Conservation (phyloP, 352 stramenopile species). For the Globisporangium splendens region DNA sequence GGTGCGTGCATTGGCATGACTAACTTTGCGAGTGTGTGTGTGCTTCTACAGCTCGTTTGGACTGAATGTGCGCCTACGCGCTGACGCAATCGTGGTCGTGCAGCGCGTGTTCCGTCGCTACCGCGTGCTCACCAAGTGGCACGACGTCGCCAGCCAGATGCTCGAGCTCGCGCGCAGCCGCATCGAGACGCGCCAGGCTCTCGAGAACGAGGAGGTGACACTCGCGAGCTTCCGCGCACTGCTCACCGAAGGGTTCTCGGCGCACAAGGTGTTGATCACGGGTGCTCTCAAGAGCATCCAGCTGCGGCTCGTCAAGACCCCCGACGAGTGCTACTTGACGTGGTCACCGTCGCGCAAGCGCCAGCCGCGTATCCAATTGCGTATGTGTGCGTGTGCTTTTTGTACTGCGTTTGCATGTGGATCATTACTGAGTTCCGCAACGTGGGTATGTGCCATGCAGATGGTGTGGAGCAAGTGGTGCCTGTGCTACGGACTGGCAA, state of each 20-base stretch:
- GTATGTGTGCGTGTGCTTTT: conserved; percentile 37
- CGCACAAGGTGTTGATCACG: conserved; percentile 68
- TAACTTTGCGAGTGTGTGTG: background rate
- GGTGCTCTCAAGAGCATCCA: conserved; percentile 64
- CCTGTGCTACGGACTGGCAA: conserved; percentile 52
- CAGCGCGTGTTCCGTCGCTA: conserved; percentile 44
- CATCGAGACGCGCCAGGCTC: conserved; percentile 18
- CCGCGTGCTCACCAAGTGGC: conserved; percentile 36
- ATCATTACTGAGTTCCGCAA: too few species aligned
- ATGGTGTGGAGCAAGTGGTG: conserved; percentile 59
- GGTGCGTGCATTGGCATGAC: background rate
- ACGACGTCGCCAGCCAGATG: conserved; percentile 31
- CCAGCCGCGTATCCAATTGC: conserved; percentile 48
- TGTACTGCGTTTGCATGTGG: background rate
- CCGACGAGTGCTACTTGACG: conserved; percentile 63
- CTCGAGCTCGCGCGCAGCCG: conserved; percentile 35
- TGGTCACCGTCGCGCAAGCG: conserved; percentile 75
- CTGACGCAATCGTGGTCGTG: conserved; percentile 18
- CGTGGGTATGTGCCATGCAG: conserved; percentile 25
- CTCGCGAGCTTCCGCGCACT: conserved; percentile 49
- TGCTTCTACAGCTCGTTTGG: conserved; percentile 13
- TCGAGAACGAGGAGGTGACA: conserved; percentile 40
- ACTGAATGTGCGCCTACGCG: conserved; percentile 17
- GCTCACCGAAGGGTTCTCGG: conserved; percentile 48
- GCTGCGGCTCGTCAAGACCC: conserved; percentile 45